Conservation (phyloP, 805 yeast species). For the Yamadazyma ubonensis region DNA sequence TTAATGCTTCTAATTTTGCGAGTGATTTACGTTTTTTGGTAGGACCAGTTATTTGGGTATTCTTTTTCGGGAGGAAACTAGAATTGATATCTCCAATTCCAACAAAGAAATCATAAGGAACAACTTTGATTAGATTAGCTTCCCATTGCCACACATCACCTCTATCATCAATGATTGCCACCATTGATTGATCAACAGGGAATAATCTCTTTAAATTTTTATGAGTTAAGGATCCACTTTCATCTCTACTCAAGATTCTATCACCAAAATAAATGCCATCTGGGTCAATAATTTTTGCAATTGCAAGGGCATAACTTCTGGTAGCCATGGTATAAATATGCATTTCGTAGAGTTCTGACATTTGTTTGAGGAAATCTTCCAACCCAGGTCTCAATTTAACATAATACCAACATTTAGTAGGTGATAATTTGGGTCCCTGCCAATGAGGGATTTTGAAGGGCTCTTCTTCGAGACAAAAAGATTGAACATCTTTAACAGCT, state of each 20-base stretch:
- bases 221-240: slow-evolving; percentile 88
- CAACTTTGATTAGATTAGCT: slow-evolving; percentile 82
- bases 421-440: slow-evolving; percentile 59
- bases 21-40: slow-evolving; percentile 58
- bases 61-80: slow-evolving; percentile 70
- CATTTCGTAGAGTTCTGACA: slow-evolving; percentile 72
- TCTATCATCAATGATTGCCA: slow-evolving; percentile 92
- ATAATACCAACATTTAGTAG: slow-evolving; percentile 78
- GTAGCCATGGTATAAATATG: slow-evolving; percentile 99
- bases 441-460: slow-evolving; percentile 55
- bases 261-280: slow-evolving; percentile 84
- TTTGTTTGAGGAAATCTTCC: slow-evolving; percentile 62
- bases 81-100: slow-evolving; percentile 98
- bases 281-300: slow-evolving; percentile 91
- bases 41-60: slow-evolving; percentile 56
- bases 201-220: slow-evolving; percentile 84
- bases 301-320: slow-evolving; percentile 83
- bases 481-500: slow-evolving; percentile 75
- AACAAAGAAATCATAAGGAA: slow-evolving; percentile 93
- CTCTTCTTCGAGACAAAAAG: slow-evolving; percentile 79
- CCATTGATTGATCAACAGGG: slow-evolving; percentile 96
- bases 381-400: slow-evolving; percentile 92
- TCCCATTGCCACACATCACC: slow-evolving; percentile 99
- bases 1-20: slow-evolving; percentile 49
- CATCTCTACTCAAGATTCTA: slow-evolving; percentile 88